A percentile compares a stretch with the other conserved stretches of the same genome.
These are phyloP conservation scores for Vitis hybrid DNA, from an alignment of 177 flowering plant genomes.

Conservation along the genomic window DNA sequence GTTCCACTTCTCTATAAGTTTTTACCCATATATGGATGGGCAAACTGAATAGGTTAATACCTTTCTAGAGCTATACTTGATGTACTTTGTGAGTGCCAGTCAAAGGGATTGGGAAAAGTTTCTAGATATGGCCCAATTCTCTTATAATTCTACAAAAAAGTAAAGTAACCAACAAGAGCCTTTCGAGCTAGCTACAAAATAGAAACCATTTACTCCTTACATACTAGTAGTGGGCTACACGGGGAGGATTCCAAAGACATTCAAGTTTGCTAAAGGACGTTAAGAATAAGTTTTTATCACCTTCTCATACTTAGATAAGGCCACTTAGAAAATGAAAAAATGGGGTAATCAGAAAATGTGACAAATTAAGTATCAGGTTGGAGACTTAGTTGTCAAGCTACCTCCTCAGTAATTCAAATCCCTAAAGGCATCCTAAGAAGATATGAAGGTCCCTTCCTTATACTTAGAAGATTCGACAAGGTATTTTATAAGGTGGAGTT, in stretches of 20 bases:
- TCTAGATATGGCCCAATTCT: background rate
- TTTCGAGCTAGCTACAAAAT: background rate
- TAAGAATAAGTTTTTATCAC: background rate
- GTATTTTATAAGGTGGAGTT: constrained; percentile 3
- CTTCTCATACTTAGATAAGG: background rate
- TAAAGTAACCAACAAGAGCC: no score
- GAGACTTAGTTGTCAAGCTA: constrained; percentile 11
- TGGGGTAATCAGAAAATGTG: constrained; percentile 5
- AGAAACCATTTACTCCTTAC: constrained; percentile 4
- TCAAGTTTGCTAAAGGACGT: background rate
- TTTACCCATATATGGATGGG: constrained; percentile 15
- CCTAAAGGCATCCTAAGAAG: background rate
- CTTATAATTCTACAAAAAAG: no score
- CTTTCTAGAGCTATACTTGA: background rate
- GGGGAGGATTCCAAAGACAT: background rate
- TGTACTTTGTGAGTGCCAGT: constrained; percentile 4
- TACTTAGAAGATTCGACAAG: background rate
- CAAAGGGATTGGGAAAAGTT: constrained; percentile 8
- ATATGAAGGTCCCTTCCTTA: constrained; percentile 3
- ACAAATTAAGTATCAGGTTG: background rate
- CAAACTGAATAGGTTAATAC: constrained; percentile 11
- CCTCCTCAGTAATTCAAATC: background rate
- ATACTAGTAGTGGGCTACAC: background rate
- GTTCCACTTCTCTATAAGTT: constrained; percentile 12
- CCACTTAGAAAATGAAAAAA: constrained; percentile 6